These are phyloP conservation scores for Tripterygium wilfordii DNA, from an alignment of 177 flowering plant species.

Conservation along the genomic window DNA sequence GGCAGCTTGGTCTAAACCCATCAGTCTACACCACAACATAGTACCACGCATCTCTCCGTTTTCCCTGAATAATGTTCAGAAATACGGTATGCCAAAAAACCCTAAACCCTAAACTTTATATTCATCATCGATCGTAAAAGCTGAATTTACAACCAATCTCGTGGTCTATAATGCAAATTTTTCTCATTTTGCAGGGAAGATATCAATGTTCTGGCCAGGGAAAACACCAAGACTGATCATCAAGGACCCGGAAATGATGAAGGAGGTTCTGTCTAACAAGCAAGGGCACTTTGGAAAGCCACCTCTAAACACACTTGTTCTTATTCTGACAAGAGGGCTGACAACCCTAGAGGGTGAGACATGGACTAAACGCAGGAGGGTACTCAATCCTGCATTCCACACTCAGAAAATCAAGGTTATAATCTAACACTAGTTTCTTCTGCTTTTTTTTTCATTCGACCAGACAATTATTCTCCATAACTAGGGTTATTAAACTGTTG, in stretches of 20 bases:
- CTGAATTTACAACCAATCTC: not conserved
- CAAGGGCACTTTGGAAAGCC: slow-evolving; percentile 35
- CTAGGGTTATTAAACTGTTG: slow-evolving; percentile 42
- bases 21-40: not conserved
- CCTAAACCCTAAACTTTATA: slow-evolving; percentile 36
- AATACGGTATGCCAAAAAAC: slow-evolving; percentile 19
- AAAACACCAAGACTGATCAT: slow-evolving; percentile 33
- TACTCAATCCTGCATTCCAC: slow-evolving; percentile 43
- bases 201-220: slow-evolving; percentile 37
- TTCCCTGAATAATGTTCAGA: not conserved
- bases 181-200: slow-evolving; percentile 35
- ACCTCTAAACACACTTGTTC: slow-evolving; percentile 26
- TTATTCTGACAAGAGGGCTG: slow-evolving; percentile 20
- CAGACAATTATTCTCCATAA: slow-evolving; percentile 21
- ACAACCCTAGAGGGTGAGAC: slow-evolving; percentile 29
- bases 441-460: slow-evolving; percentile 13
- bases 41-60: not conserved
- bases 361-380: slow-evolving; percentile 34
- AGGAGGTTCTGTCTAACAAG: slow-evolving; percentile 38
- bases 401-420: slow-evolving; percentile 32
- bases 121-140: slow-evolving; percentile 23
- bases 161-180: slow-evolving; percentile 26
- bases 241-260: slow-evolving; percentile 9
- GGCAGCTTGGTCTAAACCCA: slow-evolving; percentile 19
- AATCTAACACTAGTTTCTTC: not conserved